Percentiles rank a stretch among this genome's conserved stretches.
These are phyloP conservation scores for Alternaria solani DNA, from an alignment of 2,329 filamentous ascomycete genomes.

Conservation along the genomic window DNA sequence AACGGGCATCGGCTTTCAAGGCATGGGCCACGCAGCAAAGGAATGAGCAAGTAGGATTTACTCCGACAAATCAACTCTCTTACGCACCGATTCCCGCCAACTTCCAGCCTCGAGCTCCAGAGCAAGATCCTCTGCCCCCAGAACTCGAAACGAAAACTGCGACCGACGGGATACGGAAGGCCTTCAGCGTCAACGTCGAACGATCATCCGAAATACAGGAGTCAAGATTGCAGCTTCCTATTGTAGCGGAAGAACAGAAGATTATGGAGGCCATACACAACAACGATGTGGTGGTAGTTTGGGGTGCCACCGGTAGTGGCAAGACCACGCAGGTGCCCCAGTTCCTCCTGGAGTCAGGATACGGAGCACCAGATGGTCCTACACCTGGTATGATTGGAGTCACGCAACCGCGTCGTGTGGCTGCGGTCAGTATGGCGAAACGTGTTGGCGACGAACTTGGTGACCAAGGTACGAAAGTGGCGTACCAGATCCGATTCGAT, in stretches of 20 bases:
- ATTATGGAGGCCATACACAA: slow-evolving; percentile 98
- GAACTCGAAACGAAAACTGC: slow-evolving; percentile 68
- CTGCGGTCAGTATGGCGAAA: slow-evolving; percentile 95
- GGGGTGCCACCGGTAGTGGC: slow-evolving; percentile 93
- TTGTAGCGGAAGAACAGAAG: slow-evolving; percentile 93
- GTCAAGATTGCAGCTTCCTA: slow-evolving; percentile 79
- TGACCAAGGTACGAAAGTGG: slow-evolving; percentile 76
- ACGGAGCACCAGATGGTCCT: slow-evolving; percentile 77
- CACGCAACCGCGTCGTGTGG: slow-evolving; percentile 92
- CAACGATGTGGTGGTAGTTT: slow-evolving; percentile 87
- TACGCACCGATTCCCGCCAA: slow-evolving; percentile 63
- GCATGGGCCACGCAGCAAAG: slow-evolving; percentile 88
- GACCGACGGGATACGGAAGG: slow-evolving; percentile 70
- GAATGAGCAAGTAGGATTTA: slow-evolving; percentile 80
- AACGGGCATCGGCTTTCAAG: slow-evolving; percentile 79
- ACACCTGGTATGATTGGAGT: slow-evolving; percentile 93
- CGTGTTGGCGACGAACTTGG: slow-evolving; percentile 88
- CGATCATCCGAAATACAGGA: slow-evolving; percentile 78
- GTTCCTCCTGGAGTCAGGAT: slow-evolving; percentile 93
- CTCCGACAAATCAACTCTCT: slow-evolving; percentile 55
- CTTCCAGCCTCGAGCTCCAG: slow-evolving; percentile 72
- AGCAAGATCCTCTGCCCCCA: slow-evolving; percentile 74
- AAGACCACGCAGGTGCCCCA: slow-evolving; percentile 98
- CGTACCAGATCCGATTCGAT: slow-evolving; percentile 93
- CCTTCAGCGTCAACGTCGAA: slow-evolving; percentile 75